A percentile compares a stretch with the other conserved stretches of the same genome.
phyloP scores from a whole-genome alignment of 2,329 filamentous ascomycete genomes.

The Aphanocladium album region DNA sequence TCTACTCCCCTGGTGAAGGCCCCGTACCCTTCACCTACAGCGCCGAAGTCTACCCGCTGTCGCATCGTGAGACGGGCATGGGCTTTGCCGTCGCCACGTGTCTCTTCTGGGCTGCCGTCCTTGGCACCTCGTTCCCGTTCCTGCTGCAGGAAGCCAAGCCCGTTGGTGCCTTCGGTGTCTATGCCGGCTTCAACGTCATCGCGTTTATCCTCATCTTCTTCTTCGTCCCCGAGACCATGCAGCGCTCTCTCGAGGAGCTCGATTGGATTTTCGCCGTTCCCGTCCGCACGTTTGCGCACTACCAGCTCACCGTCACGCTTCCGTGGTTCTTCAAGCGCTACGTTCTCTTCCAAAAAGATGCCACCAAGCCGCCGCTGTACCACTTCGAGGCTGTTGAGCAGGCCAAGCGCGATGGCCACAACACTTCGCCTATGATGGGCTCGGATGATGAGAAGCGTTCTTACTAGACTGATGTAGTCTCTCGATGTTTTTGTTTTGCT shows the following conservation, averaged over 20 bases:
- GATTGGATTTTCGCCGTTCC: constrained; percentile 59
- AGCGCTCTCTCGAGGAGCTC: constrained; percentile 47
- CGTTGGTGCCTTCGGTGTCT: constrained; percentile 49
- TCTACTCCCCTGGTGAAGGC: constrained; percentile 53
- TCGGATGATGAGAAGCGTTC: constrained; percentile 10
- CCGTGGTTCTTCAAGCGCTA: constrained; percentile 60
- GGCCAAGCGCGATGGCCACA: neutral
- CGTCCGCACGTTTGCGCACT: constrained; percentile 49
- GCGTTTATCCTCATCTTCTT: constrained; percentile 54
- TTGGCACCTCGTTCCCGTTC: constrained; percentile 58
- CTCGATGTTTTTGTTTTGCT: neutral
- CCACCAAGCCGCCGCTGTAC: constrained; percentile 38
- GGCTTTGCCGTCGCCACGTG: constrained; percentile 63
- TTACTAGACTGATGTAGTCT: neutral
- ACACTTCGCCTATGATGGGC: neutral
- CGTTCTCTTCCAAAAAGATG: constrained; percentile 45
- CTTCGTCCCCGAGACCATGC: constrained; percentile 56
- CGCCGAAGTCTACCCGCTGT: constrained; percentile 66
- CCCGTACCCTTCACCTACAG: constrained; percentile 64
- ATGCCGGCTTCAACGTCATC: constrained; percentile 51
- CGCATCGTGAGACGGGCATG: constrained; percentile 69
- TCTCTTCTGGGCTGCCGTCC: constrained; percentile 54
- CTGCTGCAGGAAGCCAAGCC: constrained; percentile 43
- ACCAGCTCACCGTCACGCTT: constrained; percentile 50
- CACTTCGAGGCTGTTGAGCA: constrained; percentile 31